Base-by-base conservation (phyloP, 192 early-diverging fungal genomes). In the Coemansia sp. region DNA sequence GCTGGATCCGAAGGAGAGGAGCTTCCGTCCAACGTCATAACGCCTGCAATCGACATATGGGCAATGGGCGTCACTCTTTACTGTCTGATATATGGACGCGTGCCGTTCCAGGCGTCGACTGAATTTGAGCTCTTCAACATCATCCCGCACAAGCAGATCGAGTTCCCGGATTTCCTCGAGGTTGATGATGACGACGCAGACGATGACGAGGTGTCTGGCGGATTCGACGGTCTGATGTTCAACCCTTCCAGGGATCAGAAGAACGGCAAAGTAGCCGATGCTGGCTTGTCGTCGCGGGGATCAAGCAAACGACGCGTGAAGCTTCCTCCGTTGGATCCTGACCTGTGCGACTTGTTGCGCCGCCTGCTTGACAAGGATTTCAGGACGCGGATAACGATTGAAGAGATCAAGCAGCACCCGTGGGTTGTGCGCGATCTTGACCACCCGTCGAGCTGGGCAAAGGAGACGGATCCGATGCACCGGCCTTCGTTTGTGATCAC, bases 91-190 rank as follows among this genome's bases (percentile, higher is more conserved):
- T 97, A 89, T 76, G 97, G 97, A 9, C 79, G 84, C 36, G 92
- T 94, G 56, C 97, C 97, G 14, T 99, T 99, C 74, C 87, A 88
- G 19, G 97, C 95, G 8, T 87, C 93, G 22, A 95, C 90, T 29
- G 97, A 99, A 80, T 96, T 93, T 82, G 97, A 99, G 77, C 79
- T 97, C 58, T 97, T 97, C 75, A 90, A 92, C 73, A 86, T 94
- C 22, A 99, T 97, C 40, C 89, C 91, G 42, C 87, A 82, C 20
- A 78, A 89, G 57, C 85, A 84, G 74, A 81, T 89, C 23, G 76
- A 81, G 38, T 89, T 85, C 57, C 85, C 81, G 5, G 59, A 70
- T 35, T 61, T 67, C 20, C 69, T 76, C 9, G 71, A 76, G 32
- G 67, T 60, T 2, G 19, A 34, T 4, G 69, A 74, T 3, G 60